phyloP scores from a whole-genome alignment of 495 filamentous ascomycete genomes.

The Hypoxylon perforatum region DNA sequence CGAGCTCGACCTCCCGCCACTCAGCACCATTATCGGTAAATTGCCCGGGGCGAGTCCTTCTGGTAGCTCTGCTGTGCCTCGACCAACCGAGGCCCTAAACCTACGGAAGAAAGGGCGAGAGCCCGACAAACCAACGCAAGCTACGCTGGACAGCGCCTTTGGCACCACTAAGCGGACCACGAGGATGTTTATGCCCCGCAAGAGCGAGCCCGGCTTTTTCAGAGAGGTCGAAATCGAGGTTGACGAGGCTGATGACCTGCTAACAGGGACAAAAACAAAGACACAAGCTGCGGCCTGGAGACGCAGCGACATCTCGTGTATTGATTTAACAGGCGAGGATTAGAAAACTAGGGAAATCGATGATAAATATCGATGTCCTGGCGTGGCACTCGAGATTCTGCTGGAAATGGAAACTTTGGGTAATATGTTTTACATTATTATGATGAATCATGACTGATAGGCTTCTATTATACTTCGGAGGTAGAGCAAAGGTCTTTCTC shows the following conservation, averaged over 20 bases:
- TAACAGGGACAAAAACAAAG: not conserved
- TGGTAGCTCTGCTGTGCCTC: not conserved
- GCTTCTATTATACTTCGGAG: no score
- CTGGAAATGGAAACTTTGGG: no score
- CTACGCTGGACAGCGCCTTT: slow-evolving; percentile 23
- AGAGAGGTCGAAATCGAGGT: slow-evolving; percentile 47
- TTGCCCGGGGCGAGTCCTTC: slow-evolving; percentile 6
- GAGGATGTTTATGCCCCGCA: slow-evolving; percentile 43
- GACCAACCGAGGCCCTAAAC: not conserved
- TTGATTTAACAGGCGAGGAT: slow-evolving; percentile 56
- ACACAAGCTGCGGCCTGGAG: slow-evolving; percentile 41
- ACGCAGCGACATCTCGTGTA: slow-evolving; percentile 49
- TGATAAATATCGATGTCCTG: not conserved
- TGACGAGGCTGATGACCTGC: slow-evolving; percentile 39
- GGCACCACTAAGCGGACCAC: slow-evolving; percentile 31
- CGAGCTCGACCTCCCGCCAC: slow-evolving; percentile 36
- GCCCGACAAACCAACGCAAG: slow-evolving; percentile 16
- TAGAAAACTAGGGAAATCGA: slow-evolving; percentile 11
- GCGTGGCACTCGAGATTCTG: no score
- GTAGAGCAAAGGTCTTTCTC: no score
- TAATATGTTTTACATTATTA: no score
- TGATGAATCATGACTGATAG: no score
- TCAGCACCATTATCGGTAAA: slow-evolving; percentile 27
- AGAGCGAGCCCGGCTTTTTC: slow-evolving; percentile 47
- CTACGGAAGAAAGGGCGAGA: not conserved